These are phyloP conservation scores for Talaromyces islandicus DNA, from an alignment of 2,329 filamentous ascomycete genomes.

Conservation along the genomic window DNA sequence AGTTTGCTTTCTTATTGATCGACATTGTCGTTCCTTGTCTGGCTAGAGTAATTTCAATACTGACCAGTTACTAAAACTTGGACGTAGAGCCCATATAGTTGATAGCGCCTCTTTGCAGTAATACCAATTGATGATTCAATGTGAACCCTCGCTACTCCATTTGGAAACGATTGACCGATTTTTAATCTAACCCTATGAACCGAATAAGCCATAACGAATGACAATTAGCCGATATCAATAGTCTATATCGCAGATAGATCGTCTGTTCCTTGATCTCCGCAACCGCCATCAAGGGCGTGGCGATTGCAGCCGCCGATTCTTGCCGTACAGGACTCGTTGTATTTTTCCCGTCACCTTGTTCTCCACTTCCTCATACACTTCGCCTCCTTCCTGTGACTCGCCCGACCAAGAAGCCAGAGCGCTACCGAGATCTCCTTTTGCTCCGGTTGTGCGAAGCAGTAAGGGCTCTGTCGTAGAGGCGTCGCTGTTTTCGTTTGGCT, in stretches of 20 bases:
- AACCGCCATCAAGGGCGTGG: neutral
- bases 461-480: neutral
- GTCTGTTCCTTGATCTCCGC: neutral
- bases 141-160: neutral
- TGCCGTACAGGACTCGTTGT: constrained; percentile 3
- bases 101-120: neutral
- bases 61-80: neutral
- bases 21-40: neutral
- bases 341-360: constrained; percentile 7
- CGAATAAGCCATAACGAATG: neutral
- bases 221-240: neutral
- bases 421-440: neutral
- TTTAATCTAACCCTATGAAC: neutral
- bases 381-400: constrained; percentile 5
- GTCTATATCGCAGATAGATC: neutral
- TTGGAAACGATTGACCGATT: neutral
- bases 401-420: neutral
- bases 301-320: neutral
- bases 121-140: neutral
- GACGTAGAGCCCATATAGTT: too few species aligned
- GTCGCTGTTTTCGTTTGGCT: neutral
- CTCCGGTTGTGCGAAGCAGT: neutral
- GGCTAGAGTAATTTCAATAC: neutral
- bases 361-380: constrained; percentile 9
- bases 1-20: neutral